These are phyloP conservation scores for Fusarium duplospermum DNA, from an alignment of 2,329 filamentous ascomycete species.

Conservation along the genomic window DNA sequence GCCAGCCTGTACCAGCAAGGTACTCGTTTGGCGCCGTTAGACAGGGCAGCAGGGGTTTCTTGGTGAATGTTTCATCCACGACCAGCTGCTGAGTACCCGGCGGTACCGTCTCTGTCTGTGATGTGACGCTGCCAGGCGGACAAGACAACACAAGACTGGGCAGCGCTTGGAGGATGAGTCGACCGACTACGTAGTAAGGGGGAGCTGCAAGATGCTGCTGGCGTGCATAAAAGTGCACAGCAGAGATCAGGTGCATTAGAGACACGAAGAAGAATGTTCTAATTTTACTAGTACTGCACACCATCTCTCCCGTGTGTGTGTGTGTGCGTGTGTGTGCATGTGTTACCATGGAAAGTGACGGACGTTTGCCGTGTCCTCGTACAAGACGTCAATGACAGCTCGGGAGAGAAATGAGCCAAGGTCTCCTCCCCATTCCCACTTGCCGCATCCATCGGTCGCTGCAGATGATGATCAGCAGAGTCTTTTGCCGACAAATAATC, in stretches of 20 bases:
- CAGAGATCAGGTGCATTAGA: not conserved
- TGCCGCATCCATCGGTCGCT: constrained; percentile 13
- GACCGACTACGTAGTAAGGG: too few relatives aligned
- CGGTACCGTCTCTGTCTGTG: not conserved
- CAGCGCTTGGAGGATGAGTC: not conserved
- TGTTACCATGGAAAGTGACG: not conserved
- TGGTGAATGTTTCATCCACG: constrained; percentile 20
- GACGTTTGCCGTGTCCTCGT: not conserved
- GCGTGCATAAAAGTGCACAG: constrained; percentile 4
- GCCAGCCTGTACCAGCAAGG: constrained; percentile 14
- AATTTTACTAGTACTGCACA: constrained; percentile 26
- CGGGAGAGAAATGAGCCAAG: constrained; percentile 19
- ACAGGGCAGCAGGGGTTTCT: not conserved
- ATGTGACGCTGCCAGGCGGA: not conserved
- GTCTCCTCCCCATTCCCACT: constrained; percentile 2
- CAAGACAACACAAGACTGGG: not conserved
- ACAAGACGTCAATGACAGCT: not conserved
- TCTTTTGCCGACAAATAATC: constrained; percentile 8
- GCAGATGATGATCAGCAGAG: constrained; percentile 45
- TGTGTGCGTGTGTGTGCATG: not conserved
- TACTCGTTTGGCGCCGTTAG: constrained; percentile 5
- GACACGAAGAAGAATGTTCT: constrained; percentile 14
- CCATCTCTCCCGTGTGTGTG: not conserved
- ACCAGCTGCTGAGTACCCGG: not conserved
- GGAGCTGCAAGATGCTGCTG: constrained; percentile 2